Conservation (phyloP, 768 basidiomycete species). For the Chalciporus pseudorubinellus region DNA sequence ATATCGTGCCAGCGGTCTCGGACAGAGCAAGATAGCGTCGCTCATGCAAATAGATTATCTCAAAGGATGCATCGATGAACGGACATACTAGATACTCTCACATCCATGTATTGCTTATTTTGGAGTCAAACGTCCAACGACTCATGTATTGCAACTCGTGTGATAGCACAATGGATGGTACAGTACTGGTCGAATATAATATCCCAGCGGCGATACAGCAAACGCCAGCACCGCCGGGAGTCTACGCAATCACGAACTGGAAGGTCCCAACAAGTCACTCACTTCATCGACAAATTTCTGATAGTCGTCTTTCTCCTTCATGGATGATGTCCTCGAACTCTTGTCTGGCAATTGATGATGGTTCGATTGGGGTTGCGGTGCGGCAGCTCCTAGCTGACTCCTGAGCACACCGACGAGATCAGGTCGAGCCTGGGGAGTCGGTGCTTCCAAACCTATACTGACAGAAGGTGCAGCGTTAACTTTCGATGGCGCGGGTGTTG, state of each 20-base stretch:
- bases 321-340: constrained; percentile 20
- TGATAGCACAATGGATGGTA: background rate
- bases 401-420: constrained; percentile 65
- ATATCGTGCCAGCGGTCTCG: constrained; percentile 61
- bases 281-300: constrained; percentile 76
- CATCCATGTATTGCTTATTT: background rate
- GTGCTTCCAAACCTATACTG: constrained; percentile 27
- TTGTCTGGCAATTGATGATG: constrained; percentile 15
- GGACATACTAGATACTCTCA: no score
- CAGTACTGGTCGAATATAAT: no score
- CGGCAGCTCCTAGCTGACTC: constrained; percentile 51
- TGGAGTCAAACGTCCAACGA: background rate
- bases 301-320: constrained; percentile 64
- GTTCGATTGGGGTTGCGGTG: constrained; percentile 20
- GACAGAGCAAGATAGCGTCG: constrained; percentile 52
- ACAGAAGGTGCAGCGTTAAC: constrained; percentile 67
- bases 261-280: constrained; percentile 55
- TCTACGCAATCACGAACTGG: constrained; percentile 10
- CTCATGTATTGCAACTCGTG: background rate
- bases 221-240: background rate
- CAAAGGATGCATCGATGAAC: no score
- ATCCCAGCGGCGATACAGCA: background rate
- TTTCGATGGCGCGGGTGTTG: constrained; percentile 36
- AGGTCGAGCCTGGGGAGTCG: constrained; percentile 46
- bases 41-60: constrained; percentile 26